Conservation (phyloP, 2,329 filamentous ascomycete species). For the Spiromastix sp. region DNA sequence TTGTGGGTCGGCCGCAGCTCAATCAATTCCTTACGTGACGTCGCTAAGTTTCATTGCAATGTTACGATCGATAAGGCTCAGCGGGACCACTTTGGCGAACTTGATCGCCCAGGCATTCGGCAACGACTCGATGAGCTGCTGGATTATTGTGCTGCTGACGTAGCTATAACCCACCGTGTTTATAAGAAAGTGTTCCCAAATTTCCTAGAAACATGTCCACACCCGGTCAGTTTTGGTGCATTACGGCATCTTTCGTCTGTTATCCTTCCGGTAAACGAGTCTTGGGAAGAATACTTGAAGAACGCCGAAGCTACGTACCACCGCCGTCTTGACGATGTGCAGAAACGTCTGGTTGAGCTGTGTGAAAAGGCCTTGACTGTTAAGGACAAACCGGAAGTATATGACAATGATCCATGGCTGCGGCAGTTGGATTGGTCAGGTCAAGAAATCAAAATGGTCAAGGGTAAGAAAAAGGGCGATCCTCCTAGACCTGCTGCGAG, state of each 20-base stretch:
- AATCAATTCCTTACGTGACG: conserved; percentile 86
- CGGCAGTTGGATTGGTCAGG: conserved; percentile 91
- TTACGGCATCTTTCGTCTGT: conserved; percentile 87
- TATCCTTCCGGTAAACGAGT: conserved; percentile 78
- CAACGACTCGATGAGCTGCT: conserved; percentile 70
- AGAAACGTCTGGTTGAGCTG: conserved; percentile 61
- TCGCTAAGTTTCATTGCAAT: conserved; percentile 91
- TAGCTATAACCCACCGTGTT: conserved; percentile 84
- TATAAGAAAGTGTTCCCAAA: conserved; percentile 87
- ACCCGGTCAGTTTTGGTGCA: conserved; percentile 94
- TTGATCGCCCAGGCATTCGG: conserved; percentile 61
- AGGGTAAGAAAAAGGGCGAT: conserved; percentile 79
- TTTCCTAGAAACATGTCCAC: conserved; percentile 82
- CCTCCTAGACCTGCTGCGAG: conserved; percentile 64
- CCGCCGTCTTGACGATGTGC: conserved; percentile 64
- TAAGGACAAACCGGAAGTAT: conserved; percentile 59
- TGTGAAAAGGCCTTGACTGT: conserved; percentile 67
- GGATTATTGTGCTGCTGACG: conserved; percentile 91
- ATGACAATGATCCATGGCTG: conserved; percentile 78
- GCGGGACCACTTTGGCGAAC: conserved; percentile 75
- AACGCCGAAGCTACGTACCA: conserved; percentile 81
- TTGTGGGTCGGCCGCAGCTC: conserved; percentile 93
- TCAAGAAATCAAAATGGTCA: conserved; percentile 83
- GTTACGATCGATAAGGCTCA: conserved; percentile 83
- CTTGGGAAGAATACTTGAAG: conserved; percentile 75